Percentiles rank a stretch among this genome's conserved stretches.
phyloP scores from a whole-genome alignment of 2,329 filamentous ascomycete genomes.

The Pestalotiopsis sp. region DNA sequence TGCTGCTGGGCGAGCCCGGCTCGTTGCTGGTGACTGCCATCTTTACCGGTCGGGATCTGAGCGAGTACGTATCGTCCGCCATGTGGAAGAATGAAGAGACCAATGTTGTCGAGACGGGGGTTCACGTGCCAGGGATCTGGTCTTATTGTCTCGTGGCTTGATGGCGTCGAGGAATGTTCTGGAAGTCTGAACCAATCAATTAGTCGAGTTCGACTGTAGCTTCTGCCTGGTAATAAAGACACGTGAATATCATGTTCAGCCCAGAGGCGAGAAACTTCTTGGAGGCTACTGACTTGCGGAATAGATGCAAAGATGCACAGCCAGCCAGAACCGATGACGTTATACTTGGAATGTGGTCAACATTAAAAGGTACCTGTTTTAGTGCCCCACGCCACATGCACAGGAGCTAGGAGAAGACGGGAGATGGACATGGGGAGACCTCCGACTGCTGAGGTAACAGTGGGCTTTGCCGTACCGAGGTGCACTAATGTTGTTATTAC shows the following conservation, averaged over 20 bases:
- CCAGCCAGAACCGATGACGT: neutral
- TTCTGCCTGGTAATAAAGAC: neutral
- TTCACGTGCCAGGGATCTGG: neutral
- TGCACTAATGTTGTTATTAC: neutral
- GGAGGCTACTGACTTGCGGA: neutral
- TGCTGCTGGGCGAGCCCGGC: slow-evolving; percentile 17
- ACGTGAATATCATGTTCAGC: neutral
- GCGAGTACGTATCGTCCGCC: slow-evolving; percentile 21
- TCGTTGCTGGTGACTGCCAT: slow-evolving; percentile 23
- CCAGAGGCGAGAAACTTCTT: neutral
- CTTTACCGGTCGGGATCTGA: slow-evolving; percentile 25
- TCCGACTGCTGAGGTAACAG: neutral
- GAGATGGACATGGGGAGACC: neutral
- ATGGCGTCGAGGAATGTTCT: neutral
- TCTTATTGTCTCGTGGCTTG: neutral
- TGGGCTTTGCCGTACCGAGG: neutral
- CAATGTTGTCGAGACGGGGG: neutral
- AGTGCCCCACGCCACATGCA: slow-evolving; percentile 4
- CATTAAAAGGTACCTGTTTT: neutral
- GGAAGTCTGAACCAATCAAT: neutral
- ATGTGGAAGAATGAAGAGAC: slow-evolving; percentile 14
- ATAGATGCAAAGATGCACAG: neutral
- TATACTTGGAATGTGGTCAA: neutral
- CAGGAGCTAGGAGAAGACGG: neutral
- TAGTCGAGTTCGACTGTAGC: neutral